Evolutionary conservation across 179 eudicot species (phyloP), one percentile per base, ranked within the genome.

Genomic region (Corrigiola litoralis): DNA sequence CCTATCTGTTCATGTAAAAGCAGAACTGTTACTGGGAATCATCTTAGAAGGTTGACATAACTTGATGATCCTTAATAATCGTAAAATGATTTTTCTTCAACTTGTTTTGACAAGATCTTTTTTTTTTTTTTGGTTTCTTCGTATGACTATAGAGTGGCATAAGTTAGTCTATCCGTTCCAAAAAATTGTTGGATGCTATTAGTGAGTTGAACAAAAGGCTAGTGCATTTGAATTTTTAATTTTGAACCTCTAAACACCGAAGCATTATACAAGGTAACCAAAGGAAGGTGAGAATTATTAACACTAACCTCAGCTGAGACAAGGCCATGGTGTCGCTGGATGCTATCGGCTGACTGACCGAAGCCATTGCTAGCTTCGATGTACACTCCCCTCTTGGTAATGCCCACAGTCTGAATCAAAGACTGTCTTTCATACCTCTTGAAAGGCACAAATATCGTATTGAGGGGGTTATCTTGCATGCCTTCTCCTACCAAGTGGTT

Each of bases 361-460:
- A 82, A 88, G 16, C 96, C 96, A 41, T 85, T 85, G 71, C 97
- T 95, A 7, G 99, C 96, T 73, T 95, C 99, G 36, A 95, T 79
- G 71, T 91, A 95, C 8, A 91, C 90, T 0, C 99, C 97, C 64
- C 38, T 64, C 71, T 87, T 91, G 0, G 99, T 95, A 3, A 95
- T 95, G 25, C 99, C 99, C 7, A 88, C 99, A 1, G 90, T 87
- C 50, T 91, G 92, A 24, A 95, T 95, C 73, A 95, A 61, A 1
- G 97, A 83, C 68, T 88, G 97, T 62, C 53, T 32, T 11, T 91
- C 87, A 12, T 81, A 85, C 49, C 55, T 59, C 44, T 77, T 85
- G 0, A 76, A 63, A 3, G 99, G 99, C 20, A 95, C 67, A 51
- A 91, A 88, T 2, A 95, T 71, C 1, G 90, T 62, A 69, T 95